Evolutionary conservation across 768 basidiomycete genomes (phyloP).

Genomic region (Tulasnella sp.): DNA sequence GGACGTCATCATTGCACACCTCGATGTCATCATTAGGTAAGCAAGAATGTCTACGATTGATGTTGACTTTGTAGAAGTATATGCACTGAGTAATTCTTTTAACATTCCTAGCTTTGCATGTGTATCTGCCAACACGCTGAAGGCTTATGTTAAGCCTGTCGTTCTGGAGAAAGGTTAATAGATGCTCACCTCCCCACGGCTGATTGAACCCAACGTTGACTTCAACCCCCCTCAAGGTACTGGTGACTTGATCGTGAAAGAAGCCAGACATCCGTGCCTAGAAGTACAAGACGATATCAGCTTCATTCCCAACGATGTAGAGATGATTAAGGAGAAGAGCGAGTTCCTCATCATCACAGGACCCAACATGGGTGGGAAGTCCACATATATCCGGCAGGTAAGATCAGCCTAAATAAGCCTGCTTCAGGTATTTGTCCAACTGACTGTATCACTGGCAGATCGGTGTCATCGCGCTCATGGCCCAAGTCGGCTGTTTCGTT

Average conservation of each 20-base stretch:
- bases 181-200: slow-evolving; percentile 20
- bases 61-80: neutral
- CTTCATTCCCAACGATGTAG: slow-evolving; percentile 92
- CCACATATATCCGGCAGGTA: slow-evolving; percentile 89
- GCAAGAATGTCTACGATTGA: slow-evolving; percentile 8
- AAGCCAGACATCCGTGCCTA: slow-evolving; percentile 90
- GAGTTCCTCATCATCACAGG: slow-evolving; percentile 98
- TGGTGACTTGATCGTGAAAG: slow-evolving; percentile 67
- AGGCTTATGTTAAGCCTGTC: slow-evolving; percentile 78
- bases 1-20: slow-evolving; percentile 73
- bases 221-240: slow-evolving; percentile 40
- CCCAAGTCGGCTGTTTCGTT: slow-evolving; percentile 90
- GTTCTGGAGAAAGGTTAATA: slow-evolving; percentile 73
- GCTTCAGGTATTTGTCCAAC: neutral
- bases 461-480: slow-evolving; percentile 94
- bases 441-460: slow-evolving; percentile 35
- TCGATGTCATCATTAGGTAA: slow-evolving; percentile 86
- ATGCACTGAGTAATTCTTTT: neutral
- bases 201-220: neutral
- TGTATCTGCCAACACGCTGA: slow-evolving; percentile 76
- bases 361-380: slow-evolving; percentile 97
- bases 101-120: slow-evolving; percentile 63
- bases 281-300: slow-evolving; percentile 92
- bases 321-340: slow-evolving; percentile 86
- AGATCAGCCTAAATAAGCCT: neutral